Evolutionary conservation across 1,139 yeast species (phyloP).

Genomic region (Debaryomycetaceae sp.): DNA sequence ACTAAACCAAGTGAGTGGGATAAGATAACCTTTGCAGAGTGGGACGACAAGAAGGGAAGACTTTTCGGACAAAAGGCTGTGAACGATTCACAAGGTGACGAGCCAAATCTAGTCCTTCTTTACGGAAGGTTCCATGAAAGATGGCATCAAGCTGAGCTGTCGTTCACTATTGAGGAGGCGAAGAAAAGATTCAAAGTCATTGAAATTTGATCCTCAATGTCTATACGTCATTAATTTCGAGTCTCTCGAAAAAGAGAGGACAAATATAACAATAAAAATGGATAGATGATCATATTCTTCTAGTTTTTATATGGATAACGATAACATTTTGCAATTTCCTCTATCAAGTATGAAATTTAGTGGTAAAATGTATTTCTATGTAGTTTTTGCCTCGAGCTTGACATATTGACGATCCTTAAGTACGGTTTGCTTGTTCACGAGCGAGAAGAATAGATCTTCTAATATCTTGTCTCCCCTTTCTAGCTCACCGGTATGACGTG

Average conservation of each 20-base stretch:
- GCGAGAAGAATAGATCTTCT: background rate
- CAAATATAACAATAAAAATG: too few species aligned
- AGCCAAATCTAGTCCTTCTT: slow-evolving; percentile 31
- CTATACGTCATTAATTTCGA: too few species aligned
- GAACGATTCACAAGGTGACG: slow-evolving; percentile 31
- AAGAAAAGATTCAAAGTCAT: slow-evolving; percentile 13
- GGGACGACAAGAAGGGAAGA: slow-evolving; percentile 42
- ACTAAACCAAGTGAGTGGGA: slow-evolving; percentile 36
- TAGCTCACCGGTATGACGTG: slow-evolving; percentile 10
- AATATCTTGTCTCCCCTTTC: slow-evolving; percentile 1
- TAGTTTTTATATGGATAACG: background rate
- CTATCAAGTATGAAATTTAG: background rate
- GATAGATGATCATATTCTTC: too few species aligned
- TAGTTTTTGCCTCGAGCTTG: background rate
- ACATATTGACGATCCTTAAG: slow-evolving; percentile 1
- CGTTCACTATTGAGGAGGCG: slow-evolving; percentile 16
- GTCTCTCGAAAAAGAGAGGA: too few species aligned
- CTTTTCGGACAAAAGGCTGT: slow-evolving; percentile 33
- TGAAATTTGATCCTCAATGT: slow-evolving; percentile 5
- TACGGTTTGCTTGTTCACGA: background rate
- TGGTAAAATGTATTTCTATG: background rate
- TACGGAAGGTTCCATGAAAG: slow-evolving; percentile 41
- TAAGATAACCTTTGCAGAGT: slow-evolving; percentile 24
- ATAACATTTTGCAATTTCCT: too few species aligned
- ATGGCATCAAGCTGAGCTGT: slow-evolving; percentile 30